Base-by-base conservation (phyloP, 1,284 basidiomycete species). In the Tilletia setariae region DNA sequence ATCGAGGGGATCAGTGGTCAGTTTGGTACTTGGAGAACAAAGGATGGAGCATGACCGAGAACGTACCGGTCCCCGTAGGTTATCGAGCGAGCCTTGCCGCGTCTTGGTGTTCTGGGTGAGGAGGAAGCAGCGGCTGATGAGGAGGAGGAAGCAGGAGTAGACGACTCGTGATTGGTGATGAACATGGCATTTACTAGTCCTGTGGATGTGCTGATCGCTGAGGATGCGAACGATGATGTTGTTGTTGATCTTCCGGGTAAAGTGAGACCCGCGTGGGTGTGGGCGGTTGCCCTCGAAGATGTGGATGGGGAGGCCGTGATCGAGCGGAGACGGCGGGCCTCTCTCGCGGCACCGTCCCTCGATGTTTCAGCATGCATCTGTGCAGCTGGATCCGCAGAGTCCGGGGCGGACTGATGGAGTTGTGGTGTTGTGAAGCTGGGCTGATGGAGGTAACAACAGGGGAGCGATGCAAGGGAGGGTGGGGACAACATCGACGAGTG, bases 21-120 rank as follows among this genome's bases (percentile, higher is more conserved):
- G 47, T n/a, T 49, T 9, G n/a, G 47, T 9, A 49, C 9, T 7
- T 49, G 11, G 47, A 28, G n/a, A n/a, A 59, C 23, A 59, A 30
- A 23, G 23, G 23, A 59, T 59, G 21, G 23, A 25, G 53, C 11
- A 11, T 19, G 47, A 25, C 19, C 47, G 23, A 25, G 23, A 32
- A 59, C 53, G 53, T 59, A 59, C 53, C 53, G 53, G 30, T 61
- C 56, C 4, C 56, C 56, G n/a, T 61, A 61, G 25, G 56, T 61
- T 25, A 61, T 61, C 1, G 56, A 61, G 30, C 56, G 56, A 8
- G 56, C 56, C 30, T 61, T 61, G 23, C 28, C 56, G 16, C 28
- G 23, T 2, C 56, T 30, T 15, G 56, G 56, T 30, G 56, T 61
- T 1, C 56, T 25, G 7, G 56, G 56, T 30, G 56, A 61, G 28